Evolutionary conservation across 768 basidiomycete species (phyloP).

Genomic region (Auricularia sp.): DNA sequence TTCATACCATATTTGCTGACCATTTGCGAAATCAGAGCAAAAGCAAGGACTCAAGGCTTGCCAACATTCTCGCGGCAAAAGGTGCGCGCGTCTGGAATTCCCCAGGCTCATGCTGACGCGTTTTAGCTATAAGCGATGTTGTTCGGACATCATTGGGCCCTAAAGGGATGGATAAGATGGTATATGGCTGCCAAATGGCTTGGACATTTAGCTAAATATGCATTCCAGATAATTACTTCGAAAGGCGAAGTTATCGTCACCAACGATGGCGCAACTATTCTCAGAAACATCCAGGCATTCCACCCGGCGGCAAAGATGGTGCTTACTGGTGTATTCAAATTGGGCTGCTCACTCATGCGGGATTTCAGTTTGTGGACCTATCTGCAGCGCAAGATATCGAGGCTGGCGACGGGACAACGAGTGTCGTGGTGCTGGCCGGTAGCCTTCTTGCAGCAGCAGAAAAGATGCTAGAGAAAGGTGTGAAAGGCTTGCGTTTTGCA

Average conservation of each 20-base stretch:
- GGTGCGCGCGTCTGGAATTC: slow-evolving; percentile 32
- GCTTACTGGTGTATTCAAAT: slow-evolving; percentile 14
- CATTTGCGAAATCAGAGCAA: slow-evolving; percentile 56
- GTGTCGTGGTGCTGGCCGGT: slow-evolving; percentile 93
- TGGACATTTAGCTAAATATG: neutral
- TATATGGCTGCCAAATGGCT: slow-evolving; percentile 15
- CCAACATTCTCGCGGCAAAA: slow-evolving; percentile 97
- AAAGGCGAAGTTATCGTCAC: slow-evolving; percentile 97
- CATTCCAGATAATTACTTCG: slow-evolving; percentile 77
- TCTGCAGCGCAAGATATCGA: slow-evolving; percentile 97
- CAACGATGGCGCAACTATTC: slow-evolving; percentile 96
- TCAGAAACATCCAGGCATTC: slow-evolving; percentile 89
- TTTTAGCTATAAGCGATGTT: slow-evolving; percentile 87
- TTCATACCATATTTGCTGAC: neutral
- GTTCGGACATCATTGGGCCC: slow-evolving; percentile 94
- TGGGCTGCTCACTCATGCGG: neutral
- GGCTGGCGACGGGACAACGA: slow-evolving; percentile 96
- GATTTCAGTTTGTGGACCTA: slow-evolving; percentile 79
- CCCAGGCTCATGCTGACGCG: neutral
- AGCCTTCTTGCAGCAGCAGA: slow-evolving; percentile 89
- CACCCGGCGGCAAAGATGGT: slow-evolving; percentile 99
- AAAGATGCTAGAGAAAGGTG: slow-evolving; percentile 87
- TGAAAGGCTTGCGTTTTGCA: neutral
- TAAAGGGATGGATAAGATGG: slow-evolving; percentile 99
- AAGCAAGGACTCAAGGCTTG: slow-evolving; percentile 94